These are phyloP conservation scores for Pisolithus marmoratus DNA, from an alignment of 768 basidiomycete genomes.

Conservation along the genomic window DNA sequence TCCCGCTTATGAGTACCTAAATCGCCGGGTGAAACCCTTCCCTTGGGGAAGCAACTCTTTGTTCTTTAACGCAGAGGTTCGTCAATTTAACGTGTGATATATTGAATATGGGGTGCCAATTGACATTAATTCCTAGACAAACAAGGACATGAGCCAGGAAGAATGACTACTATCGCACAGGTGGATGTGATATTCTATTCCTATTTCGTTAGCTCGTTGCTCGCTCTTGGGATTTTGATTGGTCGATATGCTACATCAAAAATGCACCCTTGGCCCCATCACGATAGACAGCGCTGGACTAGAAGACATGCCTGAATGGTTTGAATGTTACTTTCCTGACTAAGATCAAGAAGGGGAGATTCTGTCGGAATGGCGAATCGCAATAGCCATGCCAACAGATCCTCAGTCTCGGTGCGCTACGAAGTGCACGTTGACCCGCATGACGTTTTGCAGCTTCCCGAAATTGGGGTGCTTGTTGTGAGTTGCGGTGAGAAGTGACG, in stretches of 20 bases:
- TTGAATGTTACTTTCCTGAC: no score
- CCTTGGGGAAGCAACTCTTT: conserved; percentile 83
- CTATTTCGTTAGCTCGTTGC: conserved; percentile 26
- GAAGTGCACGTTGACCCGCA: no score
- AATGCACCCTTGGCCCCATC: no score
- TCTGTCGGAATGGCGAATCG: no score
- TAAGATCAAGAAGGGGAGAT: no score
- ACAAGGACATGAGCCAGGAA: conserved; percentile 54
- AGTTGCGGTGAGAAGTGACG: conserved; percentile 48
- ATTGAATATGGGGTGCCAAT: neutral
- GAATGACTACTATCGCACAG: conserved; percentile 3
- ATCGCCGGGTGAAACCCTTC: conserved; percentile 71
- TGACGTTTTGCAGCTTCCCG: conserved; percentile 7
- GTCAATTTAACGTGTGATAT: neutral
- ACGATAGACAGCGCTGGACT: no score
- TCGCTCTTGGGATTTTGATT: conserved; percentile 21
- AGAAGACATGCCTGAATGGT: no score
- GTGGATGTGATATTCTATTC: neutral
- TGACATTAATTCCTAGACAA: conserved; percentile 36
- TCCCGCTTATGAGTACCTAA: conserved; percentile 74
- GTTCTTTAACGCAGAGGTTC: conserved; percentile 76
- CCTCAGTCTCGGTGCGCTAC: no score
- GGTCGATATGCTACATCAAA: no score
- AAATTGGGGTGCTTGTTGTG: conserved; percentile 31
- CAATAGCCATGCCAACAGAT: no score